These are phyloP conservation scores for Veloporphyrellus conicus DNA, from an alignment of 1,284 basidiomycete genomes.

Conservation along the genomic window DNA sequence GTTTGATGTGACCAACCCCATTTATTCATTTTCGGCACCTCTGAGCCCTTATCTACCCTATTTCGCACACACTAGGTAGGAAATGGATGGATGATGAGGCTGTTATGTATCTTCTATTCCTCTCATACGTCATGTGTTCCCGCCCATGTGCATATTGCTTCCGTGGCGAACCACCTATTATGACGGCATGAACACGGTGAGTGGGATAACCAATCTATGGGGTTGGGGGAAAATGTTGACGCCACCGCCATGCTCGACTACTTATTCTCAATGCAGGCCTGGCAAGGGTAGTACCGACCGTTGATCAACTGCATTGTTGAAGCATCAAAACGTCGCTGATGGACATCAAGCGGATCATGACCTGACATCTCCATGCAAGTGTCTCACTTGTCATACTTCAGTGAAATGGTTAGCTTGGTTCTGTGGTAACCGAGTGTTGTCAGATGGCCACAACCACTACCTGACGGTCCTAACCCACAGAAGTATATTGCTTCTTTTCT, in stretches of 20 bases:
- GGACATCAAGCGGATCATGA: constrained; percentile 32
- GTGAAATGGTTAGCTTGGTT: no score
- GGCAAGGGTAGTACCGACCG: constrained; percentile 33
- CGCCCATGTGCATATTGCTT: constrained; percentile 37
- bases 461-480: no score
- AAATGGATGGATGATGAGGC: constrained; percentile 39
- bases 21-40: neutral
- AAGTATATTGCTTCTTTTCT: no score
- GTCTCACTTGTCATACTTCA: no score
- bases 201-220: constrained; percentile 2
- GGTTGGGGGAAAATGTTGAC: neutral
- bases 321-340: constrained; percentile 22
- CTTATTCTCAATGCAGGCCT: constrained; percentile 18
- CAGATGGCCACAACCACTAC: no score
- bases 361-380: constrained; percentile 9
- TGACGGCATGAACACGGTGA: constrained; percentile 34
- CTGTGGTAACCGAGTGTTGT: no score
- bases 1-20: constrained; percentile 35
- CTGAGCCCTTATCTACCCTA: neutral
- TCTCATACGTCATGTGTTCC: constrained; percentile 37
- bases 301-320: constrained; percentile 32
- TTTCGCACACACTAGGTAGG: constrained; percentile 32
- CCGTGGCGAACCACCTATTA: constrained; percentile 34
- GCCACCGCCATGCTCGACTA: neutral
- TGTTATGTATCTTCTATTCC: constrained; percentile 43